Base-by-base conservation (phyloP, 2,329 filamentous ascomycete genomes). In the Cytospora mali region DNA sequence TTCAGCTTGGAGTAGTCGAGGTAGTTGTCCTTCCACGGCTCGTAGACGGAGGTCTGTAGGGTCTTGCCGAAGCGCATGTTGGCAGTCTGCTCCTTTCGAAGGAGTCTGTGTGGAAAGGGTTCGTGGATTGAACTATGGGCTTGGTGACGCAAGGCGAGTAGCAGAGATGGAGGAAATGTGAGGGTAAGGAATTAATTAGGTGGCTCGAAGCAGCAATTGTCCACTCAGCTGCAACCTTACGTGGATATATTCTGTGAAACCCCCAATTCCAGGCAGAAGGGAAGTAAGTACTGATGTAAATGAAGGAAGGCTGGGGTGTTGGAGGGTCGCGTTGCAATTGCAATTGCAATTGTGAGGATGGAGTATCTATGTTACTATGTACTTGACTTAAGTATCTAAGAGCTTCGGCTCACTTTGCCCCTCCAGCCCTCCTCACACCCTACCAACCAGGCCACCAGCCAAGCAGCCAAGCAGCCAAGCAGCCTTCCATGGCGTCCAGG, bases 1-100 rank as follows among this genome's bases (percentile, higher is more conserved):
- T 98, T 98, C 68, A 99, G 88, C 83, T 94, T 97, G 70, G 85
- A 80, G 77, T 99, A 99, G 80, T 98, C 93, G 73, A 99, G 92
- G 81, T 99, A 98, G 72, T 96, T 85, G 74, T 89, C 91, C 76
- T 90, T 91, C 94, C 94, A 99, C 73, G 93, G 92, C 69, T 85
- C 79, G 75, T 98, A 95, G 70, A 91, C 82, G 64, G 91, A 88
- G 71, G 87, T 85, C 71, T 88, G 87, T 65, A 99, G 85, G 57
- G 92, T 97, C 79, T 88, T 92, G 66, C 94, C 94, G 81, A 97
- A 99, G 71, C 92, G 90, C 95, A 99, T 98, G 55, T 65, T 81
- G 71, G 58, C 25, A 23, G 39, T 18, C 14, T 33, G 31, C 53
- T 60, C 46, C 18, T 49, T 23, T 14, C 29, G n/a, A 52, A 27